Evolutionary conservation across 2,329 filamentous ascomycete genomes (phyloP), one percentile per base, ranked within the genome.

Genomic region (Dactylellina sp.): DNA sequence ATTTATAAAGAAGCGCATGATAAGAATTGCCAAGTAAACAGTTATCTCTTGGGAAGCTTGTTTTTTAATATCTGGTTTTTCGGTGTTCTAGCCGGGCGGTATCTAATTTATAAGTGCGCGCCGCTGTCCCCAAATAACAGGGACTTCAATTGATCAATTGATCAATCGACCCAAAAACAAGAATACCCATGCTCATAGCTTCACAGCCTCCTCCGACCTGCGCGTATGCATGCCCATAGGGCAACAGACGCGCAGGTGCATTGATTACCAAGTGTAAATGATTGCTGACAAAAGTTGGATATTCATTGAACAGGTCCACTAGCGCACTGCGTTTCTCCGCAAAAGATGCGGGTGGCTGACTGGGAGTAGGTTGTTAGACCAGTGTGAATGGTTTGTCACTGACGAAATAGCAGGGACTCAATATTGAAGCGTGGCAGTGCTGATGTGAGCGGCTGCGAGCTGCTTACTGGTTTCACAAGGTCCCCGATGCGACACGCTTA

Each of bases 281-380:
- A 59, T 49, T 66, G 47, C 46, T 66, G 37, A 50, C 44, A 55
- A 57, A 47, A 50, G 22, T n/a, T 24, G 55, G 22, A 28, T 25
- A 47, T 4, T 7, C 44, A 35, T 16, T 40, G 14, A 12, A 52
- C 49, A 52, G n/a, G 52, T 11, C 7, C 7, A 42, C 28, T 25
- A 32, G 11, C 12, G 28, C 44, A 39, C 18, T 22, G 49, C n/a
- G 9, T 7, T 44, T 25, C 60, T 32, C 28, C 5, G 5, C 4
- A 32, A 32, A 32, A 32, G 28, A 32, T 68, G 53, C 63, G 46
- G 63, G 63, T 68, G 63, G 63, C 63, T 68, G 52, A 68, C 63
- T 24, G 39, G 11, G 14, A 12, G 6, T 16, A 44, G n/a, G n/a
- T 0, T 22, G 7, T 2, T 18, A n/a, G 7, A 16, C 46, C 59